Evolutionary conservation across 2,329 filamentous ascomycete genomes (phyloP).

Genomic region (Aspergillus ibericus): DNA sequence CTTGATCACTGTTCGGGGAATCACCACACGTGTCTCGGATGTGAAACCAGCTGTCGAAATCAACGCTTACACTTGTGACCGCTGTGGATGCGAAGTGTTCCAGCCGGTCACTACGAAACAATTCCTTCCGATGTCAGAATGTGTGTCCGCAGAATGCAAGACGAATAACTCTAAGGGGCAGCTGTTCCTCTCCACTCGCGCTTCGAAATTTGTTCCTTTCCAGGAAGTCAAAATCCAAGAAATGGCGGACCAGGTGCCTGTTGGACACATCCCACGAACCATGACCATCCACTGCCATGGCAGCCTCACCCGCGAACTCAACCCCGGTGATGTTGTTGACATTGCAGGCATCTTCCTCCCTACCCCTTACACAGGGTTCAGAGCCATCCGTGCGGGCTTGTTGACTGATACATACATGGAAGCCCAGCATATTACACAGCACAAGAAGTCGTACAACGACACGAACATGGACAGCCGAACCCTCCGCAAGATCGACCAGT

Average conservation of each 20-base stretch:
- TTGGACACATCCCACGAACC: conserved; percentile 92
- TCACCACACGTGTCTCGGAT: conserved; percentile 92
- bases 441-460: conserved; percentile 97
- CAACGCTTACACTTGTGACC: conserved; percentile 96
- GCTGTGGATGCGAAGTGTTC: conserved; percentile 95
- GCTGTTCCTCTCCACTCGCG: conserved; percentile 89
- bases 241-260: conserved; percentile 97
- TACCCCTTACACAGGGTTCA: conserved; percentile 97
- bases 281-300: conserved; percentile 89
- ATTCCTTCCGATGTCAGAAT: conserved; percentile 82
- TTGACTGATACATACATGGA: conserved; percentile 96
- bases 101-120: conserved; percentile 91
- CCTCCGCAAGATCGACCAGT: conserved; percentile 79
- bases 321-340: conserved; percentile 91
- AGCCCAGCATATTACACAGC: conserved; percentile 87
- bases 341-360: conserved; percentile 94
- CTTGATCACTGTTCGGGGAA: conserved; percentile 91
- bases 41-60: conserved; percentile 98
- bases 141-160: conserved; percentile 86
- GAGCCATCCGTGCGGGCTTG: conserved; percentile 93
- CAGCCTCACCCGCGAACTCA: conserved; percentile 79
- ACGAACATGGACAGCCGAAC: conserved; percentile 80
- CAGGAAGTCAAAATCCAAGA: conserved; percentile 99
- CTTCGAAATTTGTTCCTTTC: conserved; percentile 95
- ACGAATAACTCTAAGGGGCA: conserved; percentile 90